Evolutionary conservation across 441 rosid species (phyloP), one percentile per base, ranked within the genome.

Genomic region (Brassica balearica): DNA sequence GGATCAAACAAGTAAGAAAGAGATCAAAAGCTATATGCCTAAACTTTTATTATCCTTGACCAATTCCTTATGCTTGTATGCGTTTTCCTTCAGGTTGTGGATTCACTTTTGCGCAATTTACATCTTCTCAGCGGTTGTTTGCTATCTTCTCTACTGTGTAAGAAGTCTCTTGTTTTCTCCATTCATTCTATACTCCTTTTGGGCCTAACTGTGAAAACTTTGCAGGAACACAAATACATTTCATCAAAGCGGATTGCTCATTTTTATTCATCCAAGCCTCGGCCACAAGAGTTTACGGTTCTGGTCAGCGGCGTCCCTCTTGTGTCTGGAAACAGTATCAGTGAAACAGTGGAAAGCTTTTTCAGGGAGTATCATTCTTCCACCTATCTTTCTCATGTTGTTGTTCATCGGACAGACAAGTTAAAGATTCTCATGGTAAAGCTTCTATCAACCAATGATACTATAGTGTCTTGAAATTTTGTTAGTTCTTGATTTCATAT

Each of bases 91-190:
- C 84, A 95, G 99, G 99, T 78, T 95, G 77, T 95, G 98, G 99
- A 73, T 92, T 81, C 99, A 93, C 89, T 95, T 95, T 80, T 88
- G 88, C 77, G 97, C 99, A 65, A 91, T 87, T 76, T 95, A 95
- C 86, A 70, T 90, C 77, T 88, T 95, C 84, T 91, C 99, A 0
- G 93, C 84, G 46, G 84, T 88, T 82, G 98, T 95, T 78, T 93
- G 99, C 92, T 91, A 81, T 85, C 91, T 95, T 74, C 97, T 95
- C 69, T 92, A 88, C 82, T 60, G n/a, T 73, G 98, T 95, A 86
- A 93, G 98, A 84, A 43, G 61, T 61, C 62, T 34, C 11, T 76
- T 81, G 48, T 58, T 64, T 61, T 7, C 62, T 38, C 65, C 65
- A 27, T 76, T 53, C 41, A 9, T 32, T 36, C 25, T 34, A 69